Percentiles rank a stretch among this genome's conserved stretches.
These are phyloP conservation scores for Ceriops tagal DNA, from an alignment of 345 rosid species.

Conservation along the genomic window DNA sequence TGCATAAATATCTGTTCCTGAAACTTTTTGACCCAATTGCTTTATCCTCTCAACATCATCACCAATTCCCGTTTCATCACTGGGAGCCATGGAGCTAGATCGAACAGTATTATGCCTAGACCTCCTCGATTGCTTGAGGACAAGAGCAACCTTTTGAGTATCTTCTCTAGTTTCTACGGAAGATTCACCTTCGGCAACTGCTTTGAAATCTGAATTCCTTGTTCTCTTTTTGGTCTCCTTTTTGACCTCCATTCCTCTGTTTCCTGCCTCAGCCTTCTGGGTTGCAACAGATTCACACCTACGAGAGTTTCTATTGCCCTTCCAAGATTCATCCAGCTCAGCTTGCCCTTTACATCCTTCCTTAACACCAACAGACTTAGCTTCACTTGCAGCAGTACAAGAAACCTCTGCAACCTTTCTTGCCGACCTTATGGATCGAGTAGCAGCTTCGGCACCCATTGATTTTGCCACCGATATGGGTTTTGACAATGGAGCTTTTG, in stretches of 20 bases:
- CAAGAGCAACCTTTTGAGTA: conserved; percentile 12
- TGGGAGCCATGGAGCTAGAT: conserved; percentile 10
- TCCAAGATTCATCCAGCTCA: conserved; percentile 12
- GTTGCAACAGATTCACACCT: conserved; percentile 19
- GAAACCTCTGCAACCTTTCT: background rate
- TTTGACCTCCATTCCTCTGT: conserved; percentile 2
- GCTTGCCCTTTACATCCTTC: conserved; percentile 4
- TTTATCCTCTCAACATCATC: background rate
- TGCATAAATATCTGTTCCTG: background rate
- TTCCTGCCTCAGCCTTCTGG: conserved; percentile 13
- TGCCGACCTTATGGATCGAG: conserved; percentile 15
- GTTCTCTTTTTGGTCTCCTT: conserved; percentile 15
- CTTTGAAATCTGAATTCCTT: conserved; percentile 10
- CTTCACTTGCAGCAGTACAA: conserved; percentile 9
- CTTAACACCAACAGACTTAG: background rate
- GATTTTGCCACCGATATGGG: background rate
- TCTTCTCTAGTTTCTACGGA: conserved; percentile 12
- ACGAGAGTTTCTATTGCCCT: conserved; percentile 13
- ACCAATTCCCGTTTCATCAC: background rate
- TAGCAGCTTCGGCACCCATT: background rate
- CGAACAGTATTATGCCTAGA: conserved; percentile 25
- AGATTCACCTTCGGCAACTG: conserved; percentile 10
- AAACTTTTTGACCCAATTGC: background rate
- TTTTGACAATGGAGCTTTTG: conserved; percentile 5
- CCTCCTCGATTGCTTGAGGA: conserved; percentile 20